Evolutionary conservation across 1,284 basidiomycete genomes (phyloP).

Genomic region (Xanthoconium separans): DNA sequence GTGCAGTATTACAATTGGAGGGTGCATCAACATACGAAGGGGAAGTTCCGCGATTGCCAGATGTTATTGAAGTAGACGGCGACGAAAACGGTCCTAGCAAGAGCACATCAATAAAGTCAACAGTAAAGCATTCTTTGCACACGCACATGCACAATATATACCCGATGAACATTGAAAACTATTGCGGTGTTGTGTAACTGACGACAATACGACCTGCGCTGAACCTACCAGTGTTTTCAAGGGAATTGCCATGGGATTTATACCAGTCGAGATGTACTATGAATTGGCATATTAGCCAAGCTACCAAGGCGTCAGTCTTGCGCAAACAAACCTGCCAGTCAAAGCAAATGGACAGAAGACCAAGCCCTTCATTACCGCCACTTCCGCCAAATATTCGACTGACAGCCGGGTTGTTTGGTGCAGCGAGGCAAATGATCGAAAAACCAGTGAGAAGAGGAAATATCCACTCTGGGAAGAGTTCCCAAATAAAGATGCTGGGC

Average conservation of each 20-base stretch:
- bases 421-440: constrained; percentile 59
- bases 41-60: no score
- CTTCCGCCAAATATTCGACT: constrained; percentile 60
- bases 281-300: constrained; percentile 7
- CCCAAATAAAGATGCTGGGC: constrained; percentile 49
- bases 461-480: constrained; percentile 52
- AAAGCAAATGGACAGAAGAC: constrained; percentile 26
- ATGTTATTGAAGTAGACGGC: no score
- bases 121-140: no score
- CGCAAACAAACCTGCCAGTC: constrained; percentile 5
- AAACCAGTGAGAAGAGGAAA: constrained; percentile 49
- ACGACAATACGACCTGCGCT: not conserved
- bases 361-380: constrained; percentile 61
- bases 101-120: constrained; percentile 2
- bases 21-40: no score
- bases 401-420: constrained; percentile 45
- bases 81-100: not conserved
- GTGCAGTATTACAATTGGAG: no score
- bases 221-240: constrained; percentile 38
- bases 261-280: constrained; percentile 43
- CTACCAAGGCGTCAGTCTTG: not conserved
- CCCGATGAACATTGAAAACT: constrained; percentile 43
- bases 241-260: constrained; percentile 39
- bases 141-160: constrained; percentile 46
- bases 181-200: not conserved